Evolutionary conservation across 805 yeast species (phyloP), one percentile per base, ranked within the genome.

Genomic region (Sugiyamaella mastotermitis): DNA sequence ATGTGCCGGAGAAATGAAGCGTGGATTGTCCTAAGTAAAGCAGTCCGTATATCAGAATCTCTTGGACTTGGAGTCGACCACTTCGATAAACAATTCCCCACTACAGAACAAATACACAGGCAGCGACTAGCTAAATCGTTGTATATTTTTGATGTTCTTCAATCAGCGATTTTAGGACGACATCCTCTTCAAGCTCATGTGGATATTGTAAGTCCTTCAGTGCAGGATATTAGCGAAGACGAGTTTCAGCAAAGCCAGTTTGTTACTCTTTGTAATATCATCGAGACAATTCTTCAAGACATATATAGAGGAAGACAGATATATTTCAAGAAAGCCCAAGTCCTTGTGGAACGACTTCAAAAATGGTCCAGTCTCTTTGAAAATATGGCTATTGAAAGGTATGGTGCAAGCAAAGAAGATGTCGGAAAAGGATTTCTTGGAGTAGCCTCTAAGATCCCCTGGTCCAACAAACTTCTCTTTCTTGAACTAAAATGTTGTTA

Each of bases 41-140:
- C 72, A 1, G 64, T 68, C 10, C 51, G 69, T 20, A 55, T 62
- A 48, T 69, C 69, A 0, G 69, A 65, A 48, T 53, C 68, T 0
- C 46, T 67, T 19, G 73, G 72, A 0, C 37, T 69, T 24, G 38
- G 36, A 4, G 23, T 40, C 5, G 15, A 9, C n/a, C 20, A 23
- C 46, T 42, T 40, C 37, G 41, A 42, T 29, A 28, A 33, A 19
- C 40, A 41, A 6, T 39, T 37, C 10, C 44, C 37, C n/a, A 14
- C 23, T 9, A 21, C 17, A 5, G 41, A 4, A 5, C 25, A 37
- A 15, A 16, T 25, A n/a, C 45, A 41, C 20, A 26, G 46, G 13
- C 9, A 15, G 11, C 13, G 35, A 5, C 24, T 42, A 21, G 36
- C 26, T 25, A 15, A 39, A 21, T n/a, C 41, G 9, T 24, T 38